Percentiles rank a stretch among this genome's conserved stretches.
Evolutionary conservation across 495 filamentous ascomycete species (phyloP).

Genomic region (Penicillium canescens): DNA sequence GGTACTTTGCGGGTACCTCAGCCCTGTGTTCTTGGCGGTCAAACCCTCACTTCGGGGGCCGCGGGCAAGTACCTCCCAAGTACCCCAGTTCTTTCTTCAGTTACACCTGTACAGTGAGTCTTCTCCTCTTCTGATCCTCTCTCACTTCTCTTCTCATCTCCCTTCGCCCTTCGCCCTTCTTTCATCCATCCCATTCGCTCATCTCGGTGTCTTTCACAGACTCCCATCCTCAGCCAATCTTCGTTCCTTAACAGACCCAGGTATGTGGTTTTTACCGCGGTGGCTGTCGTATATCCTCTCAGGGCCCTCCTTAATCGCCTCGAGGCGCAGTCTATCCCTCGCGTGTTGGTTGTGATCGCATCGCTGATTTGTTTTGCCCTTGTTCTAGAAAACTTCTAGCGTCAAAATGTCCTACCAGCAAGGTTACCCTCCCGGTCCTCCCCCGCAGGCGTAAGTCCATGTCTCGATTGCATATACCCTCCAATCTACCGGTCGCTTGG

Average conservation of each 20-base stretch:
- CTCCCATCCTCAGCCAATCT: constrained; percentile 3
- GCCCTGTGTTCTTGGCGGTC: constrained; percentile 6
- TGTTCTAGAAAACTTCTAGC: background rate
- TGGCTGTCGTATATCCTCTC: background rate
- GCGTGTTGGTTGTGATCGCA: background rate
- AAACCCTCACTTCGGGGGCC: constrained; percentile 2
- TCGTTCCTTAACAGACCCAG: background rate
- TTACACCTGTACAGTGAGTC: constrained; percentile 5
- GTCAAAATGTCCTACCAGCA: constrained; percentile 40
- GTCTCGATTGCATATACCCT: background rate
- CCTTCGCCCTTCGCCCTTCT: constrained; percentile 4
- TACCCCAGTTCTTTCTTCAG: constrained; percentile 4
- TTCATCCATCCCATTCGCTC: constrained; percentile 11
- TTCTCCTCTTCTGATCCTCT: constrained; percentile 22
- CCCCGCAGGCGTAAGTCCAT: constrained; percentile 15
- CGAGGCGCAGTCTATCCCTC: background rate
- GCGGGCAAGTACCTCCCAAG: background rate
- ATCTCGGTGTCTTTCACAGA: background rate
- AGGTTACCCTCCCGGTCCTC: constrained; percentile 26
- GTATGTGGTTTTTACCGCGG: constrained; percentile 12
- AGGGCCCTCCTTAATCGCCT: background rate
- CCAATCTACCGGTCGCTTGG: background rate
- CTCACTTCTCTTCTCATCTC: constrained; percentile 1
- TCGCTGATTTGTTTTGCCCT: constrained; percentile 9
- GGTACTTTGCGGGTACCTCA: constrained; percentile 9